These are phyloP conservation scores for Diaporthe destruens DNA, from an alignment of 2,329 filamentous ascomycete species.

Conservation along the genomic window DNA sequence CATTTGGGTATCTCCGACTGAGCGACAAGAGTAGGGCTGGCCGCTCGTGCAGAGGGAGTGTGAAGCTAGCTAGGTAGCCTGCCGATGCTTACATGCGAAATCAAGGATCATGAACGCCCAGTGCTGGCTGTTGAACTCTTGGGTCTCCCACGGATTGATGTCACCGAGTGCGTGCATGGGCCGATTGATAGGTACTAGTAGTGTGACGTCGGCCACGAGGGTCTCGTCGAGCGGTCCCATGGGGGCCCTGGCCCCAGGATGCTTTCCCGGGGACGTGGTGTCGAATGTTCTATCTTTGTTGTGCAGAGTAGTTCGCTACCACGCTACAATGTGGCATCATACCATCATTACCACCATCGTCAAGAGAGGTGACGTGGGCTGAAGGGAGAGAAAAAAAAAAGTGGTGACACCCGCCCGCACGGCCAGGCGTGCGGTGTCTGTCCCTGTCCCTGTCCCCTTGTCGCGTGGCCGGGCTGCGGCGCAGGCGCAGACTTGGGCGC, in stretches of 20 bases:
- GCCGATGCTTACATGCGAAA: background rate
- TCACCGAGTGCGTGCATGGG: background rate
- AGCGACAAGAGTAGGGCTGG: slow-evolving; percentile 2
- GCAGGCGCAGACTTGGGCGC: slow-evolving; percentile 30
- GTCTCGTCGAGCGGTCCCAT: background rate
- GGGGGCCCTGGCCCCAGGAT: background rate
- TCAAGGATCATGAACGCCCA: background rate
- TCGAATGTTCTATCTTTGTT: slow-evolving; percentile 28
- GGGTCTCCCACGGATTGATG: background rate
- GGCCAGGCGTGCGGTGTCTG: background rate
- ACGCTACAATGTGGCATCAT: background rate
- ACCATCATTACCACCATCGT: background rate
- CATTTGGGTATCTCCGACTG: background rate
- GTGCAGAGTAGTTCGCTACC: background rate
- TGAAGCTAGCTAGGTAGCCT: slow-evolving; percentile 14
- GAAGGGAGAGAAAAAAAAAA: background rate
- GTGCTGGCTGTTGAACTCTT: background rate
- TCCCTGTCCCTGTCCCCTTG: slow-evolving; percentile 1
- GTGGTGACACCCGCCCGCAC: background rate
- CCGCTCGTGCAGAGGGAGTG: background rate
- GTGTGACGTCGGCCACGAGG: background rate
- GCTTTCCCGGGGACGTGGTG: background rate
- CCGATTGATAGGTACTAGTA: background rate
- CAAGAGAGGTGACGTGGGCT: background rate
- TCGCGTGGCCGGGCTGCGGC: slow-evolving; percentile 31